These are phyloP conservation scores for Phytophthora litchii DNA, from an alignment of 352 stramenopile species.

Conservation along the genomic window DNA sequence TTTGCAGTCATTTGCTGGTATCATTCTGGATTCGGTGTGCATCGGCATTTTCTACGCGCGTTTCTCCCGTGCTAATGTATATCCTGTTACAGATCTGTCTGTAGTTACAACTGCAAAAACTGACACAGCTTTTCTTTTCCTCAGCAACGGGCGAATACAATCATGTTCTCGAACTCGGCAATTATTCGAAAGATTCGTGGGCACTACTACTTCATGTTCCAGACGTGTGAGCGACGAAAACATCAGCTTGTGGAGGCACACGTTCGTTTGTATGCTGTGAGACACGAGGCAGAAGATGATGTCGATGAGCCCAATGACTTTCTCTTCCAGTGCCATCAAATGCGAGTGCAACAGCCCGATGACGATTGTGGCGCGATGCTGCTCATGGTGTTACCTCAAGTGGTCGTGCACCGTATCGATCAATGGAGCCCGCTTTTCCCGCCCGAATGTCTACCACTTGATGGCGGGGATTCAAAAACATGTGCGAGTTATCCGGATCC, in stretches of 20 bases:
- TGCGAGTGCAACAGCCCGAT: conserved; percentile 90
- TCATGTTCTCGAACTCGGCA: conserved; percentile 87
- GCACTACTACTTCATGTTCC: conserved; percentile 92
- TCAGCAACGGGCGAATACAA: conserved; percentile 83
- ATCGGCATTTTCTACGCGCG: conserved; percentile 89
- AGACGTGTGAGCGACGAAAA: conserved; percentile 89
- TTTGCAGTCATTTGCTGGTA: conserved; percentile 78
- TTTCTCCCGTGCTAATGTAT: conserved; percentile 79
- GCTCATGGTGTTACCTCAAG: conserved; percentile 82
- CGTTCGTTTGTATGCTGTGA: conserved; percentile 84
- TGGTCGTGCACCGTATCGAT: conserved; percentile 87
- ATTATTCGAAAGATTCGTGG: conserved; percentile 91
- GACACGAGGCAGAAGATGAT: conserved; percentile 64
- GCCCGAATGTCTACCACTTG: conserved; percentile 66
- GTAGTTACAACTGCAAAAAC: background rate
- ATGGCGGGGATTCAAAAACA: conserved; percentile 56
- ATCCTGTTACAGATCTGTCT: conserved; percentile 7
- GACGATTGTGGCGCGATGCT: conserved; percentile 83
- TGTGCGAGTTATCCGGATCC: conserved; percentile 73
- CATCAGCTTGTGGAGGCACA: conserved; percentile 89
- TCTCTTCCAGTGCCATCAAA: conserved; percentile 84
- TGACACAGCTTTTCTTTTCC: conserved; percentile 4
- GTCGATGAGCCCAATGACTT: conserved; percentile 43
- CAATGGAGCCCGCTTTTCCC: conserved; percentile 85
- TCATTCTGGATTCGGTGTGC: conserved; percentile 88